phyloP scores from a whole-genome alignment of 78 protist genomes.

The Goniomonas avonlea region DNA sequence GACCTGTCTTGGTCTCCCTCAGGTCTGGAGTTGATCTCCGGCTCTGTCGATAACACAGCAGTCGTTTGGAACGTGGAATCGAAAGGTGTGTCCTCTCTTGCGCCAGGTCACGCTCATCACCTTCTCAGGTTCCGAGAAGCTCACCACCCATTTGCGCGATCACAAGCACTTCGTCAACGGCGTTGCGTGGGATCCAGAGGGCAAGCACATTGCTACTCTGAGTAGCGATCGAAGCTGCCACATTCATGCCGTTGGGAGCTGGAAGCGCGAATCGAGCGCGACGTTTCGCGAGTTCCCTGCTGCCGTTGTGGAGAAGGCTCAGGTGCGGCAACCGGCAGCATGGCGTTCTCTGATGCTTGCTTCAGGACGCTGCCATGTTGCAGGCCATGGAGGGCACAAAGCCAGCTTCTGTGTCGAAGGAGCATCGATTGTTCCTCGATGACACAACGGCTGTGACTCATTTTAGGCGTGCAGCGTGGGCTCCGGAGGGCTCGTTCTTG shows the following conservation, averaged over 20 bases:
- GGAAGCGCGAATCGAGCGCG: neutral
- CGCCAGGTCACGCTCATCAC: neutral
- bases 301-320: too few species aligned
- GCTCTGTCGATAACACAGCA: constrained; percentile 37
- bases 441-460: neutral
- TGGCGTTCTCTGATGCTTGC: too few species aligned
- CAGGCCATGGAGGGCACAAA: too few species aligned
- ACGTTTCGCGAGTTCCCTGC: too few species aligned
- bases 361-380: too few species aligned
- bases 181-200: constrained; percentile 49
- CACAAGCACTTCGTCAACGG: constrained; percentile 54
- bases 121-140: neutral
- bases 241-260: neutral
- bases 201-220: neutral
- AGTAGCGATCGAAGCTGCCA: constrained; percentile 43
- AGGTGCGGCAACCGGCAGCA: too few species aligned
- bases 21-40: neutral
- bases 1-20: constrained; percentile 52
- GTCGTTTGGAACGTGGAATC: constrained; percentile 3
- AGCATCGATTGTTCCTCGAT: neutral
- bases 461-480: neutral
- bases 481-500: constrained; percentile 8
- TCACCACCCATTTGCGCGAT: constrained; percentile 7
- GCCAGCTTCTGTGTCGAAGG: too few species aligned
- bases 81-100: neutral